phyloP scores from a whole-genome alignment of 1,284 basidiomycete genomes.

The Ustilago vetiveriae region DNA sequence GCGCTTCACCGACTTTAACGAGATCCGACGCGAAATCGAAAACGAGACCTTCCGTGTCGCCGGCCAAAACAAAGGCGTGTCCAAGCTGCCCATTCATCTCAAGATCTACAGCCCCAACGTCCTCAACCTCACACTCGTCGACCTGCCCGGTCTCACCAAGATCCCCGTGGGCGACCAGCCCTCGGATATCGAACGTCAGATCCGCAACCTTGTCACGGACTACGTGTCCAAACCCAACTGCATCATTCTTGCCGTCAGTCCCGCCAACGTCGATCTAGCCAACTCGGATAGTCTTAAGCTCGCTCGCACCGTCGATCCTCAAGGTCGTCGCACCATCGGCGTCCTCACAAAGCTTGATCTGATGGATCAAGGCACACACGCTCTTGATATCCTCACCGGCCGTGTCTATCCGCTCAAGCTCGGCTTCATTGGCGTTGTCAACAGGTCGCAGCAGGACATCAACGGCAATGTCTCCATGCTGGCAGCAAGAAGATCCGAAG shows the following conservation, averaged over 20 bases:
- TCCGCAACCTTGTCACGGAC: slow-evolving; percentile 89
- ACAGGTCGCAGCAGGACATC: slow-evolving; percentile 97
- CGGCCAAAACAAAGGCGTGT: slow-evolving; percentile 98
- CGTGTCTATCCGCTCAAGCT: slow-evolving; percentile 96
- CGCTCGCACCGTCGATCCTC: slow-evolving; percentile 91
- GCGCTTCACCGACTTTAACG: slow-evolving; percentile 91
- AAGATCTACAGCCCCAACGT: slow-evolving; percentile 95
- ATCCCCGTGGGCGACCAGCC: slow-evolving; percentile 73
- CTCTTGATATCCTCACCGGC: slow-evolving; percentile 92
- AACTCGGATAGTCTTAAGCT: slow-evolving; percentile 98
- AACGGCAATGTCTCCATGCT: slow-evolving; percentile 85
- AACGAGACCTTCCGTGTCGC: slow-evolving; percentile 97
- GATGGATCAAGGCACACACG: slow-evolving; percentile 98
- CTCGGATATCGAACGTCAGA: slow-evolving; percentile 94
- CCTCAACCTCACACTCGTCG: slow-evolving; percentile 92
- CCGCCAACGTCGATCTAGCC: slow-evolving; percentile 96
- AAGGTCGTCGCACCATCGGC: slow-evolving; percentile 93
- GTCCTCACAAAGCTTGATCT: slow-evolving; percentile 96
- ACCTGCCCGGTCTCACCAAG: slow-evolving; percentile 94
- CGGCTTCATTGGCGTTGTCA: slow-evolving; percentile 97
- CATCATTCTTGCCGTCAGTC: slow-evolving; percentile 94
- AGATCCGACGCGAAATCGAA: slow-evolving; percentile 95
- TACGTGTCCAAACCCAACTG: slow-evolving; percentile 97
- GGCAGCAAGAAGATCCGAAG: slow-evolving; percentile 85
- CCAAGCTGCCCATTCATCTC: slow-evolving; percentile 91